Base-by-base conservation (phyloP, 257 asterid species). In the Solanum megistacrolobum region DNA sequence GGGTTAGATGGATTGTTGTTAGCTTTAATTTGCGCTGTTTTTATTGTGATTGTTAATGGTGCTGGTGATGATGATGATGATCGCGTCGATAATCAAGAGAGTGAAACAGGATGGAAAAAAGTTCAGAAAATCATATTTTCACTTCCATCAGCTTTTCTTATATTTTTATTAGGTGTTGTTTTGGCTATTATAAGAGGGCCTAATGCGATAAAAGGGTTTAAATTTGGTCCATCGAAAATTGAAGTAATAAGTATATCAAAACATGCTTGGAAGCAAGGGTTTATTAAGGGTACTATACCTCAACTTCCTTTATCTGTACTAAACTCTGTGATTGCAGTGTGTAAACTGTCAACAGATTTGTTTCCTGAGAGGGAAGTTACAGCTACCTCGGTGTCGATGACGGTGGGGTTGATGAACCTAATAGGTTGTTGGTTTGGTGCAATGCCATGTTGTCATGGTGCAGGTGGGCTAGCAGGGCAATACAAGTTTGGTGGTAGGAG, bases 391-490 rank as follows among this genome's bases (percentile, higher is more conserved):
- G 94, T 95, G 3, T 96, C 98, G 1, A 55, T 91, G 38, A 93
- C 96, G 0, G 98, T 96, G 7, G 98, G 98, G 66, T 78, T 94
- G 68, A 95, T 96, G 98, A 96, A 95, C 89, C 89, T 95, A 3
- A 35, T 91, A 7, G 98, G 98, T 79, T 93, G 98, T 88, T 95
- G 96, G 98, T 95, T 96, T 31, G 98, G 98, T 1, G 98, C 94
- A 29, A 93, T 96, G 98, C 98, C 98, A 7, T 85, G 93, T 58
- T 95, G 98, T 91, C 98, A 94, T 85, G 98, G 98, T 74, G 98
- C 98, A 0, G 98, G 98, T 18, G 98, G 98, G 27, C 90, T 96
- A 5, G 98, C 96, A 6, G 96, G 98, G 86, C 98, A 96, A 91
- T 96, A 94, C 75, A 94, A 94, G 39, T 96, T 96, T 78, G 98